Conservation (phyloP, 257 asterid genomes). For the Solanum gandarillasii region DNA sequence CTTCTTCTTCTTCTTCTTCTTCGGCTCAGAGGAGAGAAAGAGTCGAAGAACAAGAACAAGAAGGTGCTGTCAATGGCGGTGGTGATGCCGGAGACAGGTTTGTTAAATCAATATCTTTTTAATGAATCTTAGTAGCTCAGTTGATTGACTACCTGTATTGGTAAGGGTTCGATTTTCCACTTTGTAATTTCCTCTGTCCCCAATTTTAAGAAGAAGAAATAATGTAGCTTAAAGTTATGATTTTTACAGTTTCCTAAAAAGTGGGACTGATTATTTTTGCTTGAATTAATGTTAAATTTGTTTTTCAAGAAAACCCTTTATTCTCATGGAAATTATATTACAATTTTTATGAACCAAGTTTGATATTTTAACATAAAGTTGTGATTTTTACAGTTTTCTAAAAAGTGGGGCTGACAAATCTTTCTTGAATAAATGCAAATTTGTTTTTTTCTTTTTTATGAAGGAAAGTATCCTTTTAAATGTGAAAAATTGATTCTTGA, state of each 20-base stretch:
- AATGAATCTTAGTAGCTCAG: neutral
- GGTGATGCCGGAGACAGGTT: neutral
- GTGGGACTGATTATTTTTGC: neutral
- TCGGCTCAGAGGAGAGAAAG: slow-evolving; percentile 38
- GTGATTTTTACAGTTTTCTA: neutral
- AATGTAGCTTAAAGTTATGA: neutral
- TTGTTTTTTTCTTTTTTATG: neutral
- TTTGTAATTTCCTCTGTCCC: neutral
- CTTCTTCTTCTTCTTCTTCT: neutral
- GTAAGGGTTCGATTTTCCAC: neutral
- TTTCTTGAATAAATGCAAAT: neutral
- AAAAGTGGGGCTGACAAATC: neutral
- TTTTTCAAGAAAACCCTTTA: neutral
- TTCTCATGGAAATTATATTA: neutral
- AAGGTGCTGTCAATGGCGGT: neutral
- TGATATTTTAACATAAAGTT: neutral
- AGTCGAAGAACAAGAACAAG: slow-evolving; percentile 19
- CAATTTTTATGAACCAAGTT: neutral
- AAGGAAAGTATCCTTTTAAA: neutral
- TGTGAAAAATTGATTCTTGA: neutral
- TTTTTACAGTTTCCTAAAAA: neutral
- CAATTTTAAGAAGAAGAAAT: neutral
- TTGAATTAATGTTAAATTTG: neutral
- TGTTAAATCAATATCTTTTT: neutral
- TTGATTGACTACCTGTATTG: neutral